A percentile compares a stretch with the other conserved stretches of the same genome.
phyloP scores from a whole-genome alignment of 441 rosid genomes.

The Pelargonium myrrhifolium region DNA sequence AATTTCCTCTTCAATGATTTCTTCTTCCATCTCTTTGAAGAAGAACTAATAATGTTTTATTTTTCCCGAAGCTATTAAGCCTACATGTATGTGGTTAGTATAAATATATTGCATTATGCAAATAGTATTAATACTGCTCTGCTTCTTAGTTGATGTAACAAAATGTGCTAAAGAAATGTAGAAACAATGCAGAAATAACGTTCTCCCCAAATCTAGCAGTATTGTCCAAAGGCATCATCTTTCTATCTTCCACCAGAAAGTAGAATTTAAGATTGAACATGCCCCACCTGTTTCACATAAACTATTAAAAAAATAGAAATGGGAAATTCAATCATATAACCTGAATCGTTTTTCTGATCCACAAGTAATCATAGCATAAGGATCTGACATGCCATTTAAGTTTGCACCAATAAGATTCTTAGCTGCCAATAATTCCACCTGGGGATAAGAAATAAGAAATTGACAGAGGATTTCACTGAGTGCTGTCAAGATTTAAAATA shows the following conservation, averaged over 20 bases:
- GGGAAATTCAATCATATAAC: conserved; percentile 33
- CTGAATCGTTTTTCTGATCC: conserved; percentile 94
- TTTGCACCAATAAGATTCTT: conserved; percentile 96
- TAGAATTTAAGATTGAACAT: neutral
- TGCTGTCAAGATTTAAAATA: neutral
- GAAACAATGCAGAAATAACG: neutral
- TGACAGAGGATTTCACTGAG: neutral
- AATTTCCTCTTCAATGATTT: neutral
- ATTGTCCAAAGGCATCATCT: neutral
- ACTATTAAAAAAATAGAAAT: conserved; percentile 7
- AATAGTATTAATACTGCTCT: neutral
- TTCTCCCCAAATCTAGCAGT: neutral
- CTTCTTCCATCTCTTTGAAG: neutral
- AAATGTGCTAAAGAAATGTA: neutral
- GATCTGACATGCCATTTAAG: conserved; percentile 97
- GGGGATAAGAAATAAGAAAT: conserved; percentile 11
- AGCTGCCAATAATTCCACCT: conserved; percentile 95
- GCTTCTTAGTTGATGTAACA: neutral
- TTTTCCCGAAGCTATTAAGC: neutral
- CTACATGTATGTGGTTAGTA: neutral
- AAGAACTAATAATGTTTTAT: neutral
- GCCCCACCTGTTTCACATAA: neutral
- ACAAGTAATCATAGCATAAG: conserved; percentile 93
- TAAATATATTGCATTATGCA: neutral
- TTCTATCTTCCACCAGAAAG: neutral